Evolutionary conservation across 345 rosid species (phyloP), one percentile per base, ranked within the genome.

Genomic region (Passiflora organensis): DNA sequence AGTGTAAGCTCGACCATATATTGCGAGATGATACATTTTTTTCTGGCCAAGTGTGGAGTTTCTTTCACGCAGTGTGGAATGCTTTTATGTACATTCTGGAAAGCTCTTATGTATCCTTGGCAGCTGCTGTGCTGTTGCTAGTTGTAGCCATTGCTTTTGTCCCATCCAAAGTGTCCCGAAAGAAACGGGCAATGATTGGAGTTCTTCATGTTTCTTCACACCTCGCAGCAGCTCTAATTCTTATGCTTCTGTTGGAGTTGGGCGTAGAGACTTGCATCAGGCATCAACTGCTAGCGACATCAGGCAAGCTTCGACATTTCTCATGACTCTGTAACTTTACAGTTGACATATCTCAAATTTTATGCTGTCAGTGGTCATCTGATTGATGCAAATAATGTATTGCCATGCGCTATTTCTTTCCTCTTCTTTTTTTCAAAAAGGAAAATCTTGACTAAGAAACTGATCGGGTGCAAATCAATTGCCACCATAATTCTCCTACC

Each of bases 1-100:
- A 93, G 99, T 93, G 99, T 71, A 79, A 89, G 82, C 96, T 93
- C 16, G 71, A 75, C 74, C 97, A 83, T 73, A 76, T 93, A 62
- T 73, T 83, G 74, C 89, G 76, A 76, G 91, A 79, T 41, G 96
- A 89, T 82, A 78, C 97, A 13, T 82, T 93, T n/a, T n/a, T n/a
- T 78, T 80, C 88, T 64, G 96, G 91, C 57, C 97, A 76, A 71
- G 37, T 86, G 81, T 60, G 77, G 82, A 89, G 85, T 65, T 86
- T 93, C 86, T 80, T 89, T 69, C 78, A 78, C 65, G 72, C 95
- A 4, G 91, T 83, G 22, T 75, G 97, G 97, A 78, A 50, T 53
- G 70, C 87, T 51, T 82, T 86, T 72, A 54, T 65, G 53, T 78
- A 83, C 58, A 64, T 93, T 72, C 67, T 93, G 77, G 95, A 76